Base-by-base conservation (phyloP, 345 rosid species). In the Diplotaxis tenuifolia region DNA sequence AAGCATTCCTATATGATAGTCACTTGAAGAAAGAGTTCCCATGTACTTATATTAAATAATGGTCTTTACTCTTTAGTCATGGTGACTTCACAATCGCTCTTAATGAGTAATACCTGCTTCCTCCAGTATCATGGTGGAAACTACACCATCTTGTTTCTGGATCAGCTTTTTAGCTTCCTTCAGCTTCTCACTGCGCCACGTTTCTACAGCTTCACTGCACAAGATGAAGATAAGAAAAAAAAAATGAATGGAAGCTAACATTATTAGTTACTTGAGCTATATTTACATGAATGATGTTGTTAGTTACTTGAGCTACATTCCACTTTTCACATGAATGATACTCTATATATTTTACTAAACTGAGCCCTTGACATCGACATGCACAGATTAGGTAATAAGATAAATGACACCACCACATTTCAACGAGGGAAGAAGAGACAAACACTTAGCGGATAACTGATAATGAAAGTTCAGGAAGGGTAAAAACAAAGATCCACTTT, bases 41-140 rank as follows among this genome's bases (percentile, higher is more conserved):
- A 15, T 15, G 65, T 40, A 16, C 11, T 72, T 55, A 45, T 57
- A 45, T 34, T 32, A 14, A 32, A 45, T 49, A 1, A n/a, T n/a
- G n/a, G n/a, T n/a, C n/a, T n/a, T n/a, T n/a, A n/a, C n/a, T n/a
- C n/a, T 67, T 42, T 27, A 75, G 27, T 58, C n/a, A 49, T 14
- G 63, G 63, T 42, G 27, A 54, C 62, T 71, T 31, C 21, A 21
- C 16, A 65, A 38, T 27, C 18, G 2, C 32, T n/a, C n/a, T n/a
- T n/a, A n/a, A n/a, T n/a, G n/a, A n/a, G n/a, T n/a, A n/a, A 29
- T 86, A 95, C 99, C 95, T 74, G 96, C 89, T 82, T 95, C 91
- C 76, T 91, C 93, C 66, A 72, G 75, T 73, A 80, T 58, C 68
- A 54, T 63, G 67, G 88, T 76, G 65, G 93, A 86, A 61, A 82